phyloP scores from a whole-genome alignment of 345 rosid genomes.

The Sisymbrium irio region DNA sequence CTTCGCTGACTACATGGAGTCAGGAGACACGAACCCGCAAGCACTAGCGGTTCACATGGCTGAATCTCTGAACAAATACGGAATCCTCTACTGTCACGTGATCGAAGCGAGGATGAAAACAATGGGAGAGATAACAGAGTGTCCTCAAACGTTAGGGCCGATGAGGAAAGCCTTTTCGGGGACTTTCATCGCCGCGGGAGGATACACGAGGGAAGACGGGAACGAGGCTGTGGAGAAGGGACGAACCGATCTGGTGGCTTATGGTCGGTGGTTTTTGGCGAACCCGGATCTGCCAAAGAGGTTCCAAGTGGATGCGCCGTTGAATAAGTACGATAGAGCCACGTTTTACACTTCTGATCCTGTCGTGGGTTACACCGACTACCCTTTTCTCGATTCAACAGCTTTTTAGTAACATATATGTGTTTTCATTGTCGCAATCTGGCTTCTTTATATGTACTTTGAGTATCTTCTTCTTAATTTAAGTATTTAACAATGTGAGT shows the following conservation, averaged over 20 bases:
- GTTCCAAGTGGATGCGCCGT: conserved; percentile 54
- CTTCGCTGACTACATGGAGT: conserved; percentile 45
- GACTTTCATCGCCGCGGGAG: conserved; percentile 61
- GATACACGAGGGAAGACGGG: conserved; percentile 52
- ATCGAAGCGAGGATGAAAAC: conserved; percentile 63
- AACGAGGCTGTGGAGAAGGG: conserved; percentile 45
- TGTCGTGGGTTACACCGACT: conserved; percentile 61
- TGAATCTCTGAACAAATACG: conserved; percentile 53
- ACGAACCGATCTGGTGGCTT: conserved; percentile 56
- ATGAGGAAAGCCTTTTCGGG: conserved; percentile 71
- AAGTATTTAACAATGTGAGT: not conserved
- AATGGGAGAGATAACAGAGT: conserved; percentile 20
- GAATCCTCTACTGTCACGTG: conserved; percentile 62
- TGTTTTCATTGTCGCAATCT: not conserved
- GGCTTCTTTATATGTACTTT: not conserved
- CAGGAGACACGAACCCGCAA: conserved; percentile 62
- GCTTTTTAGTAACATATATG: not conserved
- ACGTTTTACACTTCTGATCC: conserved; percentile 47
- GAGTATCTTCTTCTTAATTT: not conserved
- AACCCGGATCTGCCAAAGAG: conserved; percentile 74
- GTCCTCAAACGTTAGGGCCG: conserved; percentile 40
- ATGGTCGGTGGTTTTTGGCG: conserved; percentile 56
- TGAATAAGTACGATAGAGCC: conserved; percentile 48
- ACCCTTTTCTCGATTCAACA: conserved; percentile 51
- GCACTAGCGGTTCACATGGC: conserved; percentile 63